These are phyloP conservation scores for Pseudopithomyces chartarum DNA, from an alignment of 2,329 filamentous ascomycete genomes.

Conservation along the genomic window DNA sequence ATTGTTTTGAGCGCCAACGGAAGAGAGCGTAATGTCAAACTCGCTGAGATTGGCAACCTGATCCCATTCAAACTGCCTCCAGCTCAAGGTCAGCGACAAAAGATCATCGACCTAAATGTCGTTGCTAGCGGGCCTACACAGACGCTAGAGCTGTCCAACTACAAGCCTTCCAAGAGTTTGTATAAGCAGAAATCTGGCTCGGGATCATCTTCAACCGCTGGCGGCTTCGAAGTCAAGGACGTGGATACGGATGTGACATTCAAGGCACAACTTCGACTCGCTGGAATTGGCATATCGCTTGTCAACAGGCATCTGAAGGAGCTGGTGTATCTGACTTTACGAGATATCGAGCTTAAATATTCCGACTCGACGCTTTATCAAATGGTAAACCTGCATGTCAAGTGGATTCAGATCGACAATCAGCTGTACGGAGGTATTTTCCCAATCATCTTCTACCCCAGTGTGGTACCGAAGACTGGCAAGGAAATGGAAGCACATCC, in stretches of 20 bases:
- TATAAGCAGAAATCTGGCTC: constrained; percentile 71
- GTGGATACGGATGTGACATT: constrained; percentile 87
- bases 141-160: constrained; percentile 91
- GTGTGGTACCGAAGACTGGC: constrained; percentile 94
- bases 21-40: constrained; percentile 87
- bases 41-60: constrained; percentile 94
- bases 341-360: constrained; percentile 89
- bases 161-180: constrained; percentile 88
- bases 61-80: constrained; percentile 88
- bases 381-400: constrained; percentile 85
- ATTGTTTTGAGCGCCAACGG: constrained; percentile 79
- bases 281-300: constrained; percentile 89
- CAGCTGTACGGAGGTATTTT: constrained; percentile 98
- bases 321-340: constrained; percentile 88
- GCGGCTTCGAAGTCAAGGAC: constrained; percentile 92
- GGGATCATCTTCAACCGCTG: constrained; percentile 62
- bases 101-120: constrained; percentile 96
- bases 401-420: constrained; percentile 99
- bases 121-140: constrained; percentile 95
- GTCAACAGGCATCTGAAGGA: constrained; percentile 93
- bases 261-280: constrained; percentile 83
- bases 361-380: constrained; percentile 94
- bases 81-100: constrained; percentile 68
- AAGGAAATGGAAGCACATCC: constrained; percentile 97
- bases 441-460: constrained; percentile 95